These are phyloP conservation scores for Candida sp. DNA, from an alignment of 1,139 yeast species.

Conservation along the genomic window DNA sequence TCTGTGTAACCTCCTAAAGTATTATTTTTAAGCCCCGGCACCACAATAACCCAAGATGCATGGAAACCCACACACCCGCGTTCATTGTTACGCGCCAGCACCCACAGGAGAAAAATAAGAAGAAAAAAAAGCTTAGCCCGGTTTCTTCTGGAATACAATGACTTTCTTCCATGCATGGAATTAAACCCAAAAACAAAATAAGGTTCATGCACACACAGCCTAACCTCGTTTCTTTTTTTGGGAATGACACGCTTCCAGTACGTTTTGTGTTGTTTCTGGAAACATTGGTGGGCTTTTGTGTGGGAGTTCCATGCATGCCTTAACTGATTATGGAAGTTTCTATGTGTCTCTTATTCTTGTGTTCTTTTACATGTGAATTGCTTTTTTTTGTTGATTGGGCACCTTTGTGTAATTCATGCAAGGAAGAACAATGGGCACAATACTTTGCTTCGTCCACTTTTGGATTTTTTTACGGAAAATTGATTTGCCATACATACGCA, in stretches of 20 bases:
- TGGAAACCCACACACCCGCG: neutral
- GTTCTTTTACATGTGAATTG: neutral
- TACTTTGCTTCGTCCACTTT: neutral
- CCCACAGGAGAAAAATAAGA: neutral
- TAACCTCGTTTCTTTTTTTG: neutral
- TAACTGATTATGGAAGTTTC: neutral
- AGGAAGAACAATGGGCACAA: neutral
- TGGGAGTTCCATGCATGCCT: neutral
- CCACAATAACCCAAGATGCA: neutral
- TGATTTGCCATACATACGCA: neutral
- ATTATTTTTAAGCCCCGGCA: no score
- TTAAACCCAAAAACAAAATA: neutral
- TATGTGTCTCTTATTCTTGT: neutral
- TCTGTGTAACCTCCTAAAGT: neutral
- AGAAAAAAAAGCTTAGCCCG: neutral
- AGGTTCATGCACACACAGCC: neutral
- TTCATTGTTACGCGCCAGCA: no score
- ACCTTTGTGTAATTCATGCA: neutral
- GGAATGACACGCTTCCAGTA: neutral
- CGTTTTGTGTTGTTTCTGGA: neutral
- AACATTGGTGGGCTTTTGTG: neutral
- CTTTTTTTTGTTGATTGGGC: neutral
- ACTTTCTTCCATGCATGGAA: neutral
- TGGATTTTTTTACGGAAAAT: neutral
- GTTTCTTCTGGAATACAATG: neutral